A percentile compares a stretch with the other conserved stretches of the same genome.
These are phyloP conservation scores for Colletotrichum sp. DNA, from an alignment of 2,329 filamentous ascomycete genomes.

Conservation along the genomic window DNA sequence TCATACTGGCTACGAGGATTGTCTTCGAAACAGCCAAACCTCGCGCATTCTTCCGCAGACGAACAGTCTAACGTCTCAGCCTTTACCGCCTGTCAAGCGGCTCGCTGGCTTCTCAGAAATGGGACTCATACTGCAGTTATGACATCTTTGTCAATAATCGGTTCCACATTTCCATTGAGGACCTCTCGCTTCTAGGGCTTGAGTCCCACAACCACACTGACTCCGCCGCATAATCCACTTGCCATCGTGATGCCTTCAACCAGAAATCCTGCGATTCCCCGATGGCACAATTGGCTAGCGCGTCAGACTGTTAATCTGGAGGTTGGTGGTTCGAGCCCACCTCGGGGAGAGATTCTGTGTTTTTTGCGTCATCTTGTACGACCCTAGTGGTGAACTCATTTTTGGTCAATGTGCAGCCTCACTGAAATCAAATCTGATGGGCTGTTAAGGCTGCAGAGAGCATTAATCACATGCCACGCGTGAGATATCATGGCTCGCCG, in stretches of 20 bases:
- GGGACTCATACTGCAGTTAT: not conserved
- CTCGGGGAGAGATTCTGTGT: not conserved
- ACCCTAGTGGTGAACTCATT: not conserved
- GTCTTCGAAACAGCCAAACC: not conserved
- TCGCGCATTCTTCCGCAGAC: rapidly evolving
- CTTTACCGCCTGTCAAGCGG: not conserved
- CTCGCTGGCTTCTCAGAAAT: not conserved
- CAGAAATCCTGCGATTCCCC: not conserved
- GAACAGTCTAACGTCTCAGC: too few species aligned
- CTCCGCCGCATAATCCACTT: not conserved
- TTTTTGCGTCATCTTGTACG: not conserved
- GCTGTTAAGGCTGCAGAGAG: not conserved
- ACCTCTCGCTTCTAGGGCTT: not conserved
- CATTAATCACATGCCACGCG: not conserved
- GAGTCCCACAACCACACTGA: not conserved
- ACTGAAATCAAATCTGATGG: not conserved
- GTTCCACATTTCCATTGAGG: not conserved
- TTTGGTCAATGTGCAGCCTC: not conserved
- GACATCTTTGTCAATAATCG: not conserved
- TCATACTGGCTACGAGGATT: too few species aligned
- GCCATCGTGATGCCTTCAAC: not conserved
- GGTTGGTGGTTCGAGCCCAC: conserved; percentile 22
- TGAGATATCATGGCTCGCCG: too few species aligned
- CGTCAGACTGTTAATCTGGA: conserved; percentile 23
- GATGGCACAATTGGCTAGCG: conserved; percentile 23